Percentiles rank a stretch among this genome's conserved stretches.
Evolutionary conservation across 805 yeast species (phyloP).

Genomic region (Saccharomycopsis babjevae): DNA sequence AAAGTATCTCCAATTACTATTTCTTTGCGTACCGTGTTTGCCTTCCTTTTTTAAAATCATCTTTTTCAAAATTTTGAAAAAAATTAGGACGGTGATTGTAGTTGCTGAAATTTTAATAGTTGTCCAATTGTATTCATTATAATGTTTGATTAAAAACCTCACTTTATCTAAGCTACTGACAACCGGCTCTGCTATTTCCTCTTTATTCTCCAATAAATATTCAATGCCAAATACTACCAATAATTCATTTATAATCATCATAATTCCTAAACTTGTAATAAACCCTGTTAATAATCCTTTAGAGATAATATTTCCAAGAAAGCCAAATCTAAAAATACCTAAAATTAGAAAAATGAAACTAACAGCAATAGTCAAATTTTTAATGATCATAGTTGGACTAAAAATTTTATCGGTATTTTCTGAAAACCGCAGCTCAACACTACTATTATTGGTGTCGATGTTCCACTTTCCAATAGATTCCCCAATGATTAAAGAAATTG

Average conservation of each 20-base stretch:
- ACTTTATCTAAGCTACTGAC: conserved; percentile 39
- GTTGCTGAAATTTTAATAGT: conserved; percentile 51
- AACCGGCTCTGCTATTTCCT: neutral
- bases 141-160: conserved; percentile 42
- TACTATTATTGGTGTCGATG: neutral
- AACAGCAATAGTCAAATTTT: conserved; percentile 48
- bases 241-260: conserved; percentile 69
- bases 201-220: conserved; percentile 34
- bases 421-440: neutral
- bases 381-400: conserved; percentile 48
- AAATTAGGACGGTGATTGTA: conserved; percentile 37
- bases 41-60: conserved; percentile 16
- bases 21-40: conserved; percentile 26
- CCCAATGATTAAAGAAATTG: conserved; percentile 74
- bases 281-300: conserved; percentile 73
- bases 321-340: conserved; percentile 77
- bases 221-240: conserved; percentile 71
- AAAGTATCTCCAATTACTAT: conserved; percentile 13
- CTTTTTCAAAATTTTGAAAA: conserved; percentile 31
- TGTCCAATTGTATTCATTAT: conserved; percentile 36
- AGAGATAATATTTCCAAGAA: conserved; percentile 69
- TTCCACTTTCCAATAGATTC: conserved; percentile 51
- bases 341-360: conserved; percentile 63
- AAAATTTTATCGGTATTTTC: conserved; percentile 32
- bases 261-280: conserved; percentile 76